phyloP scores from a whole-genome alignment of 257 asterid species.

The Solanum chaucha region DNA sequence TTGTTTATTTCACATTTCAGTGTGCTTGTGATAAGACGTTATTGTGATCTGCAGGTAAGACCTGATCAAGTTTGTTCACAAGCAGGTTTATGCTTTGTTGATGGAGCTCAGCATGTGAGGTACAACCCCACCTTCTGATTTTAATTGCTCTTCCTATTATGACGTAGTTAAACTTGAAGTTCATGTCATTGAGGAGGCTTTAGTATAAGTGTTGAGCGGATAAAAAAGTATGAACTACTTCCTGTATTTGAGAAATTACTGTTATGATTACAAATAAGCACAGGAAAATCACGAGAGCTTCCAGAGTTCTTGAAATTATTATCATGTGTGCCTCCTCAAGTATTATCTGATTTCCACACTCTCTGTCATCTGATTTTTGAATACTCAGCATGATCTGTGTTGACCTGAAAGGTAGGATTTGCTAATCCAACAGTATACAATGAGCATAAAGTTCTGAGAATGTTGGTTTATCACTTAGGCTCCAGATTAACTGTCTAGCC shows the following conservation, averaged over 20 bases:
- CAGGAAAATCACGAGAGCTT: not conserved
- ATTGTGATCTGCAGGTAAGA: slow-evolving; percentile 41
- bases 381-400: not conserved
- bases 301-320: not conserved
- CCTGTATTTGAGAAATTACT: not conserved
- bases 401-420: not conserved
- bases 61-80: slow-evolving; percentile 70
- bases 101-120: slow-evolving; percentile 44
- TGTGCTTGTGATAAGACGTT: not conserved
- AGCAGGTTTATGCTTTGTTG: slow-evolving; percentile 46
- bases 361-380: not conserved
- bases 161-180: not conserved
- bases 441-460: not conserved
- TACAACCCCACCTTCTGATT: not conserved
- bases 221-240: not conserved
- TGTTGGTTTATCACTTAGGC: not conserved
- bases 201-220: not conserved
- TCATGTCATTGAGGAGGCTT: not conserved
- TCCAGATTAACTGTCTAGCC: not conserved
- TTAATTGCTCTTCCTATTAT: not conserved
- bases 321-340: not conserved
- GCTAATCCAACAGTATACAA: not conserved
- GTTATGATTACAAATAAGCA: not conserved
- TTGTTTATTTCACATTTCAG: not conserved
- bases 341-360: not conserved